Base-by-base conservation (phyloP, 2,329 filamentous ascomycete genomes). In the Exserohilum turcica region DNA sequence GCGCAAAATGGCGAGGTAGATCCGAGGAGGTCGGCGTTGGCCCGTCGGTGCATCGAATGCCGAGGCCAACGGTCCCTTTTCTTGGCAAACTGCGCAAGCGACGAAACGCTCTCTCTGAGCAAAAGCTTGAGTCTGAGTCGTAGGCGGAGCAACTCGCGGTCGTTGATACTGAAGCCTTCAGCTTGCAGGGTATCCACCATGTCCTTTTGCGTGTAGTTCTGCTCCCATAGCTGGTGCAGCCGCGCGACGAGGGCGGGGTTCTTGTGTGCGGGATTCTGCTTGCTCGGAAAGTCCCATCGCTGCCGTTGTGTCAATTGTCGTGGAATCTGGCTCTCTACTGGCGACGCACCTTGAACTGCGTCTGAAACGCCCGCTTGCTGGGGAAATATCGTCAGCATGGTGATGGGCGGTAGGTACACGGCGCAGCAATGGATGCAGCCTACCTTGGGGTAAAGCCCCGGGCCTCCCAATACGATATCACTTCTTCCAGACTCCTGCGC, bases 211-310 rank as follows among this genome's bases (percentile, higher is more conserved):
- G 79, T 81, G 12, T 85, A 80, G 67, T 93, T 94, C 63, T 78
- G 80, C 70, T 90, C 86, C 90, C 90, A 94, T 64, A 94, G 79
- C 74, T 92, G 84, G 67, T 86, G 86, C 56, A 93, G 82, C 27
- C 90, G 84, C 15, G 81, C 82, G 35, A 90, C 84, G 6, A 93
- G 82, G 19, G 78, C 78, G 12, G 80, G 78, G 68, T 91, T 88
- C 66, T 88, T 89, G 68, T 91, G 84, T 1, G 86, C 86, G 0
- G 86, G 86, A 54, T 87, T 86, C 62, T 89, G 86, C 71, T 91
- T 91, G 52, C 82, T 84, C 12, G 90, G 89, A 63, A 94, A 93
- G 6, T 85, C 83, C 91, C 91, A 94, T 70, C 85, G 81, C 67
- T 76, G 27, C 32, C 16, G 57, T 10, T 12, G n/a, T 19, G 35